Evolutionary conservation across 768 basidiomycete species (phyloP).

Genomic region (Trametes cingulata): DNA sequence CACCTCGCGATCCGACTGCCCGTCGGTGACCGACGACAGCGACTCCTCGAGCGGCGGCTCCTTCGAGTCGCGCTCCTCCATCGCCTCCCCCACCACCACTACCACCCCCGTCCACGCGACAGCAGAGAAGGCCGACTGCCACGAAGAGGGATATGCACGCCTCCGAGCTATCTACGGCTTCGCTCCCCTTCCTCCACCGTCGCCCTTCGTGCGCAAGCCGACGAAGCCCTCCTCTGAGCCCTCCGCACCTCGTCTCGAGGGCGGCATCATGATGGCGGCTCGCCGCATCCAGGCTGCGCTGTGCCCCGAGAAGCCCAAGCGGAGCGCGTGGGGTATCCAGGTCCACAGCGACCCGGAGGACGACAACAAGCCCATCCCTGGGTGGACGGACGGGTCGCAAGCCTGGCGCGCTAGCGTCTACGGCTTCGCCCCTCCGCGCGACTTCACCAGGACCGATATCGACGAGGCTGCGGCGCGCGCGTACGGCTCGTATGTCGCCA

Average conservation of each 20-base stretch:
- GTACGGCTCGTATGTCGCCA: slow-evolving; percentile 49
- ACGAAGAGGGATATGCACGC: slow-evolving; percentile 37
- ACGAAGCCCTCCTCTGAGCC: slow-evolving; percentile 28
- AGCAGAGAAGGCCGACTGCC: slow-evolving; percentile 15
- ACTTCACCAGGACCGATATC: slow-evolving; percentile 23
- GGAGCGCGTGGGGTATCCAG: slow-evolving; percentile 32
- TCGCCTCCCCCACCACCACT: slow-evolving; percentile 38
- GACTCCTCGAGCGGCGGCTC: slow-evolving; percentile 39
- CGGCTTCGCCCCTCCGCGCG: slow-evolving; percentile 46
- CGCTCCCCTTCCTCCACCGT: slow-evolving; percentile 54
- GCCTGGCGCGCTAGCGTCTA: slow-evolving; percentile 72
- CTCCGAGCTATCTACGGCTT: slow-evolving; percentile 47
- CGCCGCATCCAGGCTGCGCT: slow-evolving; percentile 52
- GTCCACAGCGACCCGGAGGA: slow-evolving; percentile 30
- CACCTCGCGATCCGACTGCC: slow-evolving; percentile 35
- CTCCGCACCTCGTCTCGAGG: slow-evolving; percentile 37
- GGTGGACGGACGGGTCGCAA: slow-evolving; percentile 68
- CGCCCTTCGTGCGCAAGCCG: slow-evolving; percentile 38
- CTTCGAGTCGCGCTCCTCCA: slow-evolving; percentile 27
- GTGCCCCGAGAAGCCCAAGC: slow-evolving; percentile 41
- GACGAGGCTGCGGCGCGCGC: slow-evolving; percentile 34
- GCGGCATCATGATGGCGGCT: slow-evolving; percentile 71
- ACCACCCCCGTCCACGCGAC: slow-evolving; percentile 30
- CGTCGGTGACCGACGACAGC: slow-evolving; percentile 39
- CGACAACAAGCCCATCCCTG: slow-evolving; percentile 46